A percentile compares a stretch with the other conserved stretches of the same genome.
Conservation (phyloP, 2,329 filamentous ascomycete species). For the Microascus cirrosus region DNA sequence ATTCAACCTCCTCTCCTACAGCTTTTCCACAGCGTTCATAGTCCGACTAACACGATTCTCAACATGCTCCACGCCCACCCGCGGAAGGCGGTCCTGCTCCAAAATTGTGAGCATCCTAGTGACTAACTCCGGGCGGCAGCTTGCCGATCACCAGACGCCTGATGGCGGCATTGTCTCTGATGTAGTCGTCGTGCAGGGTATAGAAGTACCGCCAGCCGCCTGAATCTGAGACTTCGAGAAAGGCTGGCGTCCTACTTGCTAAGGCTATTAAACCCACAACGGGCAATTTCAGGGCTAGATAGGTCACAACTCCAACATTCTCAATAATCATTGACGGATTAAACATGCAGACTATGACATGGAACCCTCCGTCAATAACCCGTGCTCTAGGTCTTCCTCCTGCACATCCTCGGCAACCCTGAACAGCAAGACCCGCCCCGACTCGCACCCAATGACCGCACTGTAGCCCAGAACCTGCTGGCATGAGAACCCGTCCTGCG, state of each 20-base stretch:
- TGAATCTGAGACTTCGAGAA: not conserved
- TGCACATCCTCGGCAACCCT: no score
- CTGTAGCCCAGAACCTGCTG: not conserved
- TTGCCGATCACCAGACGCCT: not conserved
- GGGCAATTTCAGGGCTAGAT: no score
- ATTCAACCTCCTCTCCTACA: not conserved
- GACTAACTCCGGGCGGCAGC: not conserved
- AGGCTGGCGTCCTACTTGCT: no score
- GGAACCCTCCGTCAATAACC: no score
- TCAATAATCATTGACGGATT: no score
- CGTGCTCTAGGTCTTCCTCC: no score
- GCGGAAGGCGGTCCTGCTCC: not conserved
- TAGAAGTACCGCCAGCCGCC: not conserved
- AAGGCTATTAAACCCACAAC: no score
- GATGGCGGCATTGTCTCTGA: not conserved
- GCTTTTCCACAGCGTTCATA: not conserved
- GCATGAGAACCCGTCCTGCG: no score
- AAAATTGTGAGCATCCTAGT: not conserved
- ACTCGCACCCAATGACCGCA: not conserved
- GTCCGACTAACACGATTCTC: not conserved
- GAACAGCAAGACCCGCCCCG: no score
- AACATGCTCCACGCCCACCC: not conserved
- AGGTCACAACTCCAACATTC: no score
- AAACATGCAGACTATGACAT: no score
- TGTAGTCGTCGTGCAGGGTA: not conserved